phyloP scores from a whole-genome alignment of 768 basidiomycete species.

The Macrolepiota fuliginosa region DNA sequence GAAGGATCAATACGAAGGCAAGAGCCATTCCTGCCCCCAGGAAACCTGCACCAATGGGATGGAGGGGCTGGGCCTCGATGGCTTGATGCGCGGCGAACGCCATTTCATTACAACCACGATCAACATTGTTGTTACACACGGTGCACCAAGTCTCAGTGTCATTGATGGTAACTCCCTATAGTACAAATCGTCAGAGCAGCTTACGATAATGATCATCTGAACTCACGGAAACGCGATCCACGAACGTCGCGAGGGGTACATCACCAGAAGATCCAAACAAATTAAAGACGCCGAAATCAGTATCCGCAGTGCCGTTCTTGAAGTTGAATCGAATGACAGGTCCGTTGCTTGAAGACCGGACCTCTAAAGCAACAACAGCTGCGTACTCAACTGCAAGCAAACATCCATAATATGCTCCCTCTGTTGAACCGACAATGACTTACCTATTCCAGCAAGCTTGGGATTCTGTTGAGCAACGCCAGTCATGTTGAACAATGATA shows the following conservation, averaged over 20 bases:
- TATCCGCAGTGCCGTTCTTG: slow-evolving; percentile 60
- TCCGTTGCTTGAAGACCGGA: slow-evolving; percentile 43
- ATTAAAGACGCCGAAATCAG: slow-evolving; percentile 44
- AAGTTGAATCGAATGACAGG: slow-evolving; percentile 63
- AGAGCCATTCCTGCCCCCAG: slow-evolving; percentile 59
- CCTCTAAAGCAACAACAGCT: slow-evolving; percentile 54
- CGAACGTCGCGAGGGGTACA: slow-evolving; percentile 52
- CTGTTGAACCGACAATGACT: slow-evolving; percentile 4
- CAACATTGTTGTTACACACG: slow-evolving; percentile 52
- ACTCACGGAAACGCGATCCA: slow-evolving; percentile 35
- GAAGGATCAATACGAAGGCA: slow-evolving; percentile 35
- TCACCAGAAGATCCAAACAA: slow-evolving; percentile 46
- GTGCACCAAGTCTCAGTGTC: slow-evolving; percentile 57
- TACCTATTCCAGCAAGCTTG: slow-evolving; percentile 59
- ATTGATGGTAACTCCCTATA: slow-evolving; percentile 48
- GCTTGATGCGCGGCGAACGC: slow-evolving; percentile 31
- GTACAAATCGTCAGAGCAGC: background rate
- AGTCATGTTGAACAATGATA: slow-evolving; percentile 79
- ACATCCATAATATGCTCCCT: background rate
- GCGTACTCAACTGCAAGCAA: slow-evolving; percentile 55
- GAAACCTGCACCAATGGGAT: slow-evolving; percentile 62
- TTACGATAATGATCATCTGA: background rate
- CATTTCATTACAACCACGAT: slow-evolving; percentile 55
- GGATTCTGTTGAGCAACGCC: slow-evolving; percentile 48
- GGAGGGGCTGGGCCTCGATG: slow-evolving; percentile 21